Base-by-base conservation (phyloP, 192 early-diverging fungal species). In the Rhizophagus prolifer region DNA sequence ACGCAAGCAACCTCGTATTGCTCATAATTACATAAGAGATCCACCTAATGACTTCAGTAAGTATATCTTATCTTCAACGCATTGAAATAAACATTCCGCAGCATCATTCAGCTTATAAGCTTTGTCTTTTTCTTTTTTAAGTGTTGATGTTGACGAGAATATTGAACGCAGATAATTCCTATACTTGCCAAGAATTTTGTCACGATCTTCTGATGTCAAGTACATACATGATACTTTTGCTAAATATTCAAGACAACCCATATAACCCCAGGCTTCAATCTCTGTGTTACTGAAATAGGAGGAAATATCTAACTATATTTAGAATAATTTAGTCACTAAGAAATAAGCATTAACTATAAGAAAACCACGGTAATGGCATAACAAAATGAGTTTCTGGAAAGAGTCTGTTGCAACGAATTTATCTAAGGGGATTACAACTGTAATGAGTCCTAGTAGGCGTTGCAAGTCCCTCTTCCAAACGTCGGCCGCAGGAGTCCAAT, bases 121-220 rank as follows among this genome's bases (percentile, higher is more conserved):
- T n/a, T n/a, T 77, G 41, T 36, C 58, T 76, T 60, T 77, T 60
- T 47, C 74, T 76, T 4, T 76, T 68, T 66, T 64, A 58, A 76
- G 74, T 26, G 58, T 30, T 77, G 76, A 70, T 54, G 21, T 59
- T 26, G 50, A 60, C 12, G 46, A 77, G 66, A 1, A 19, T 59
- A 77, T 77, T 60, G 66, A 76, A 76, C 2, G 14, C 31, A 76
- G 16, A 50, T 76, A 62, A 9, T 19, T 60, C 76, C 26, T 77
- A n/a, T 76, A n/a, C n/a, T n/a, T n/a, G n/a, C n/a, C n/a, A n/a
- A n/a, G n/a, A n/a, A n/a, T n/a, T n/a, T n/a, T n/a, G n/a, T n/a
- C 75, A 67, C 3, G 16, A 76, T 67, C 75, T 46, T 14, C 75
- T 65, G 75, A 76, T 68, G 75, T 76, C 75, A 76, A 68, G 68